phyloP scores from a whole-genome alignment of 2,329 filamentous ascomycete genomes.

The Calycina marina region DNA sequence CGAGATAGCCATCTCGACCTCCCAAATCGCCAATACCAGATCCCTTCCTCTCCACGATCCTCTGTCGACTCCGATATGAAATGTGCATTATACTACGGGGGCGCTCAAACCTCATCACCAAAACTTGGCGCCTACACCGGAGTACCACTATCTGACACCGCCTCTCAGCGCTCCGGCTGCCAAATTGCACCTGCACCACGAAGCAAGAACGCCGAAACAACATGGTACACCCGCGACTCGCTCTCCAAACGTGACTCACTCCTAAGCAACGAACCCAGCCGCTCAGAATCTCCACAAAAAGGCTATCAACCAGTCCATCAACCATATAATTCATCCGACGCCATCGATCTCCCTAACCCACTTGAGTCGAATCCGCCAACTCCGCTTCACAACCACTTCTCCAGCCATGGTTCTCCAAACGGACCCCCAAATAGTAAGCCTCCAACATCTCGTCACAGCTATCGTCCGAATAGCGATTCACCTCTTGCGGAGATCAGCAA shows the following conservation, averaged over 20 bases:
- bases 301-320: conserved; percentile 22
- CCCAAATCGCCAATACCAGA: conserved; percentile 40
- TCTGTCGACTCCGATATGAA: conserved; percentile 31
- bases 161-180: conserved; percentile 11
- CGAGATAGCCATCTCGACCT: conserved; percentile 40
- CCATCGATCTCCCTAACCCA: conserved; percentile 32
- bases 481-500: conserved; percentile 8
- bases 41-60: conserved; percentile 29
- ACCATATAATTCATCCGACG: conserved; percentile 26
- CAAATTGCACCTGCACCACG: not conserved
- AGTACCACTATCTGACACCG: conserved; percentile 31
- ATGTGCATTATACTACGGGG: conserved; percentile 28
- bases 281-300: conserved; percentile 17
- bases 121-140: conserved; percentile 34
- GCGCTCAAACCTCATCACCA: conserved; percentile 6
- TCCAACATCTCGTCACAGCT: conserved; percentile 31
- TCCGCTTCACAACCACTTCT: conserved; percentile 15
- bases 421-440: conserved; percentile 11
- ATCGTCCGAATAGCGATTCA: conserved; percentile 27
- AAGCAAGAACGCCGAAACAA: conserved; percentile 5
- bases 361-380: conserved; percentile 35
- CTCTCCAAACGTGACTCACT: conserved; percentile 17
- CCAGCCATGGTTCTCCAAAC: conserved; percentile 12
- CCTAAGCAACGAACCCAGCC: no score
- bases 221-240: conserved; percentile 21